These are phyloP conservation scores for Pistacia atlantica DNA, from an alignment of 345 rosid species.

Conservation along the genomic window DNA sequence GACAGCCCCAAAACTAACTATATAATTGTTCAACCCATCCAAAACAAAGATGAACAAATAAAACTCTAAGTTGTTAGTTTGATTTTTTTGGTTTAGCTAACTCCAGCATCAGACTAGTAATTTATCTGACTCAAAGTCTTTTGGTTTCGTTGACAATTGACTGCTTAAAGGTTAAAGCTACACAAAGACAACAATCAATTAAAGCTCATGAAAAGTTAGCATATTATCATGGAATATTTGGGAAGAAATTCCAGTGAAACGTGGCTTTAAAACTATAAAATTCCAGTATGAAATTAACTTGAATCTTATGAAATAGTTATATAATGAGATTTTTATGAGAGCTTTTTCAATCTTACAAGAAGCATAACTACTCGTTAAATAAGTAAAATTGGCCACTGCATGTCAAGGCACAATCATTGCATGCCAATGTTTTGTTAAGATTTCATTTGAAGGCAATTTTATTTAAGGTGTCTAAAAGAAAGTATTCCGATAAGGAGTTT, in stretches of 20 bases:
- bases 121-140: background rate
- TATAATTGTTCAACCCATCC: background rate
- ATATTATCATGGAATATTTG: background rate
- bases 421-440: no score
- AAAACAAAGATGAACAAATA: background rate
- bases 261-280: background rate
- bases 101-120: background rate
- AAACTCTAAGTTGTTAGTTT: background rate
- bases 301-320: background rate
- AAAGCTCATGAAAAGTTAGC: background rate
- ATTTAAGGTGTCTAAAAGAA: no score
- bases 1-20: constrained; percentile 8
- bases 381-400: background rate
- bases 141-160: background rate
- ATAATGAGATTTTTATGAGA: background rate
- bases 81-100: background rate
- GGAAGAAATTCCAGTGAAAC: background rate
- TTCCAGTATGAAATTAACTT: background rate
- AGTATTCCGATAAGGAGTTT: background rate
- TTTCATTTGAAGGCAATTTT: no score
- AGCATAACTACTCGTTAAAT: background rate
- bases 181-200: background rate
- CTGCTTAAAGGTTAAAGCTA: background rate
- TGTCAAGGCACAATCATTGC: background rate
- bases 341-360: background rate